A percentile compares a stretch with the other conserved stretches of the same genome.
phyloP scores from a whole-genome alignment of 2,329 filamentous ascomycete species.

The Coniella vitis region DNA sequence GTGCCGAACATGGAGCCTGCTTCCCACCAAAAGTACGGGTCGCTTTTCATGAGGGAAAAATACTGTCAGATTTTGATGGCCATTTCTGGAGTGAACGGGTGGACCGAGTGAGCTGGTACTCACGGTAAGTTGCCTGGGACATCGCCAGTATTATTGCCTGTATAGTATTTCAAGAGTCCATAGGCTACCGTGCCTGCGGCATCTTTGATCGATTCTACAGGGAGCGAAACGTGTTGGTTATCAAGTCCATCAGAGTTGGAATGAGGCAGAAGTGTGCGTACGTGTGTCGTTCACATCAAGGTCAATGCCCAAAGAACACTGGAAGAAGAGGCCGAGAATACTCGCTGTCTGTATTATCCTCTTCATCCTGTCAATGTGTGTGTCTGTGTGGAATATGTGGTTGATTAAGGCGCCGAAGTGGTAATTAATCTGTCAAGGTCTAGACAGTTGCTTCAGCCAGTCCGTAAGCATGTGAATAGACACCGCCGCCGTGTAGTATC shows the following conservation, averaged over 20 bases:
- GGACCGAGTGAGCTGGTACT: background rate
- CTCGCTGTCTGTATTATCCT: conserved; percentile 13
- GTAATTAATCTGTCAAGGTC: background rate
- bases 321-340: conserved; percentile 17
- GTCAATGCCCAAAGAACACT: conserved; percentile 16
- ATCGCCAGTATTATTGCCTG: conserved; percentile 53
- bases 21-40: conserved; percentile 50
- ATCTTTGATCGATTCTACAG: conserved; percentile 41
- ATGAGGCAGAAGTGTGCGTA: conserved; percentile 8
- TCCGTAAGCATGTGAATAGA: background rate
- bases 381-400: background rate
- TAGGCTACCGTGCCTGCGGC: conserved; percentile 41
- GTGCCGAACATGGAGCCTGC: conserved; percentile 65
- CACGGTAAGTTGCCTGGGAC: conserved; percentile 48
- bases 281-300: conserved; percentile 20
- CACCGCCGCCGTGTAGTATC: background rate
- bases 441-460: background rate
- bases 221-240: conserved; percentile 27
- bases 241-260: conserved; percentile 13
- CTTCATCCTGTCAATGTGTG: conserved; percentile 16
- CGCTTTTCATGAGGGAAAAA: conserved; percentile 28
- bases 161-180: conserved; percentile 43
- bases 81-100: background rate
- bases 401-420: background rate
- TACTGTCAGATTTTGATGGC: conserved; percentile 31